Evolutionary conservation across 257 asterid genomes (phyloP).

Genomic region (Salvia hispanica): DNA sequence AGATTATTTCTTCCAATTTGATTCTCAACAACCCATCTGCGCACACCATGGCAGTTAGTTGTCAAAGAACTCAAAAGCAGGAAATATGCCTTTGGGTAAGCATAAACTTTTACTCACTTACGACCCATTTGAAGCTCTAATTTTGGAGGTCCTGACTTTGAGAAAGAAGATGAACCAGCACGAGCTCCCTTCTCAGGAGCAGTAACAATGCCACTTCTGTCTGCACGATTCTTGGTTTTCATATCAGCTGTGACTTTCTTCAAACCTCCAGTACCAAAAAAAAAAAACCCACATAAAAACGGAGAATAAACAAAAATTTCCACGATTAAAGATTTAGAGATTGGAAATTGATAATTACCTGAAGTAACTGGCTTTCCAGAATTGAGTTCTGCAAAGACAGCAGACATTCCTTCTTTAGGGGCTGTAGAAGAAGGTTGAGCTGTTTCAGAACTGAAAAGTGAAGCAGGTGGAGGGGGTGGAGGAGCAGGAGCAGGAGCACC

Average conservation of each 20-base stretch:
- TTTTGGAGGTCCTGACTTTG: conserved; percentile 87
- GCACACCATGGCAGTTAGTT: conserved; percentile 28
- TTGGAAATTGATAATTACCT: conserved; percentile 48
- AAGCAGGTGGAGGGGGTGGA: conserved; percentile 90
- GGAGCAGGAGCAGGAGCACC: conserved; percentile 70
- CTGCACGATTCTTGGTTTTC: conserved; percentile 88
- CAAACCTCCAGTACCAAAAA: conserved; percentile 57
- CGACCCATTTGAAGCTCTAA: conserved; percentile 99
- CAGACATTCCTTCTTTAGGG: conserved; percentile 92
- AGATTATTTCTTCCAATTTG: conserved; percentile 80
- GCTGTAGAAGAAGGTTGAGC: conserved; percentile 72
- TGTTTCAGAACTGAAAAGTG: conserved; percentile 69
- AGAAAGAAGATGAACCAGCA: conserved; percentile 53
- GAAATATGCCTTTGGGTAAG: conserved; percentile 21
- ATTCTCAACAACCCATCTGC: conserved; percentile 98
- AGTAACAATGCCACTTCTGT: conserved; percentile 68
- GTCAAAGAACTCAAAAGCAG: conserved; percentile 22
- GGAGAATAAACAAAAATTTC: background rate
- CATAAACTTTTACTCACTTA: conserved; percentile 62
- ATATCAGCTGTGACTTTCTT: conserved; percentile 91
- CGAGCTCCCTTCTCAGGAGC: conserved; percentile 60
- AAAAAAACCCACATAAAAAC: conserved; percentile 16
- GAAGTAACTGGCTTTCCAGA: conserved; percentile 81
- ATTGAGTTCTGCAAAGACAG: conserved; percentile 84
- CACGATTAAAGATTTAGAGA: conserved; percentile 3